Conservation (phyloP, 441 rosid genomes). For the Euphorbia celastroides region DNA sequence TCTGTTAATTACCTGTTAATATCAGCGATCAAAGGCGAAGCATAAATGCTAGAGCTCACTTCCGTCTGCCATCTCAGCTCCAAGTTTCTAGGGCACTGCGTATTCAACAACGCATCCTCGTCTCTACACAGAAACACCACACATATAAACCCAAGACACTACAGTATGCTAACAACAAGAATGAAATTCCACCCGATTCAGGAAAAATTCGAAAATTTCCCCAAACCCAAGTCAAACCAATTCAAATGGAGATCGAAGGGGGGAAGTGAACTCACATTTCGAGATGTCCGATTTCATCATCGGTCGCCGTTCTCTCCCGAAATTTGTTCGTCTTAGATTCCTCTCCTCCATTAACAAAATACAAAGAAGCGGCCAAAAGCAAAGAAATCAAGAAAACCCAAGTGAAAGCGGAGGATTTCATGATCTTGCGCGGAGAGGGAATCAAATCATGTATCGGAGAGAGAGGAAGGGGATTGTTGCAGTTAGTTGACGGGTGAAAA, state of each 20-base stretch:
- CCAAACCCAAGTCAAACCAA: constrained; percentile 5
- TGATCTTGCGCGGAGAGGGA: constrained; percentile 10
- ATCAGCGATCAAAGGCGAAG: constrained; percentile 93
- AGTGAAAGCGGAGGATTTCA: constrained; percentile 20
- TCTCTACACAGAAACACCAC: constrained; percentile 45
- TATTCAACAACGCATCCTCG: constrained; percentile 85
- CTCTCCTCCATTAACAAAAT: constrained; percentile 37
- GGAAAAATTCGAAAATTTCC: not conserved
- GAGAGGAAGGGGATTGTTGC: not conserved
- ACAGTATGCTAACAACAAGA: not conserved
- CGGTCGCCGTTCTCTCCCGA: constrained; percentile 75
- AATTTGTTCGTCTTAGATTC: constrained; percentile 52
- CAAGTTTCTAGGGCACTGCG: constrained; percentile 82
- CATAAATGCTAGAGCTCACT: constrained; percentile 95
- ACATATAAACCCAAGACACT: not conserved
- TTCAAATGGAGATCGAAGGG: constrained; percentile 5
- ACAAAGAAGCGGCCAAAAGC: constrained; percentile 28
- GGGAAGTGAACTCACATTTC: constrained; percentile 48
- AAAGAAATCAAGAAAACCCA: constrained; percentile 37
- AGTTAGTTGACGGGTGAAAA: not conserved
- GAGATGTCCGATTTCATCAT: constrained; percentile 71
- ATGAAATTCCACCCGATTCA: not conserved
- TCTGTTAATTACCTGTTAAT: constrained; percentile 59
- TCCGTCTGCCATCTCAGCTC: constrained; percentile 99
- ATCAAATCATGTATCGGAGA: not conserved